These are phyloP conservation scores for Amylocarpus encephaloides DNA, from an alignment of 2,329 filamentous ascomycete genomes.

Conservation along the genomic window DNA sequence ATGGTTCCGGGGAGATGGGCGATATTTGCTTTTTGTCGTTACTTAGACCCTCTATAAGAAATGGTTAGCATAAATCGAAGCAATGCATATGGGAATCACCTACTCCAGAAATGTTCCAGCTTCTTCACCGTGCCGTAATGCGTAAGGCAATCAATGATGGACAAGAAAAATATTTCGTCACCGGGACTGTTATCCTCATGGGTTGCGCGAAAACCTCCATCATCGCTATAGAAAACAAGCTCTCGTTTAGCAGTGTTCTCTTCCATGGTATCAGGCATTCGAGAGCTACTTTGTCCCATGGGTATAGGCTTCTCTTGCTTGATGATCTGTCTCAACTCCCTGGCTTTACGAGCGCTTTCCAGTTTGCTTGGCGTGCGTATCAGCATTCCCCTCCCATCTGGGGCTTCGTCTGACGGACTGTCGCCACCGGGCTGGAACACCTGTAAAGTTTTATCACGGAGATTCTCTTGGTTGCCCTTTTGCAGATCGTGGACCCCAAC, in stretches of 20 bases:
- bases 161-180: constrained; percentile 95
- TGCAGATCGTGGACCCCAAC: constrained; percentile 89
- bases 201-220: constrained; percentile 87
- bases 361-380: constrained; percentile 89
- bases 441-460: constrained; percentile 81
- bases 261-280: constrained; percentile 85
- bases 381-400: constrained; percentile 48
- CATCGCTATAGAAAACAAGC: constrained; percentile 86
- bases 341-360: constrained; percentile 84
- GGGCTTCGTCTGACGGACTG: constrained; percentile 46
- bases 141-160: constrained; percentile 96
- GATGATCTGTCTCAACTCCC: constrained; percentile 85
- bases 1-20: constrained; percentile 80
- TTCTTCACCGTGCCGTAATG: constrained; percentile 95
- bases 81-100: constrained; percentile 5
- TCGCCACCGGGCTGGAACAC: constrained; percentile 89
- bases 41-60: constrained; percentile 60
- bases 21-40: constrained; percentile 83
- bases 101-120: constrained; percentile 86
- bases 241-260: constrained; percentile 63
- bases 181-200: constrained; percentile 80
- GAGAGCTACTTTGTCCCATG: constrained; percentile 72
- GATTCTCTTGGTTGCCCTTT: constrained; percentile 90
- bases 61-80: constrained; percentile 16
- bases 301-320: constrained; percentile 91